Base-by-base conservation (phyloP, 2,329 filamentous ascomycete genomes). In the Metarhizium rileyi region DNA sequence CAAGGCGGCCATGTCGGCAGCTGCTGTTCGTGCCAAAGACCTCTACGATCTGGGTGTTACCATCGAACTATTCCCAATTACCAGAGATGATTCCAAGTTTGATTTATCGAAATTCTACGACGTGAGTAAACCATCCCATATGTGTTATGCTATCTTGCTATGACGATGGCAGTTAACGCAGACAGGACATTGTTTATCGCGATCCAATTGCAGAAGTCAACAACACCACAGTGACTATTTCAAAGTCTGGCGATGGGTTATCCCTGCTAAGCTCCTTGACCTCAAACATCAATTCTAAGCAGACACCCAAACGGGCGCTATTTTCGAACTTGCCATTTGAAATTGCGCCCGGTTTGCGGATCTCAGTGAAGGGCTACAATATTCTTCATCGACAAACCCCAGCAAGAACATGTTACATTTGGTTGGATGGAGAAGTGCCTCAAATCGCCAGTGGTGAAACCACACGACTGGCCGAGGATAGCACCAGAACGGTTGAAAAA, bases 11-110 rank as follows among this genome's bases (percentile, higher is more conserved):
- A 83, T 84, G 47, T 85, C 86, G 14, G 81, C 86, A 33, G 88
- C 93, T 4, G 84, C 87, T 6, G 88, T 93, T 5, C 81, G 90
- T 48, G 93, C 93, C 26, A 95, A 95, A 63, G 93, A 98, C 69
- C 67, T 98, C 22, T 97, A 96, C 63, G 93, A 98, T 62, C 73
- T 97, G 26, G 90, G 90, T 4, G 90, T 96, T 27, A 81, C 80
- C 1, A 95, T 98, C 52, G 91, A 97, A 60, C 72, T 98, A 0
- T 98, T 97, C 57, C 90, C 93, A 0, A 91, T 98, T 50, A 87
- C 85, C 23, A 79, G 79, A 1, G 72, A 66, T 3, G 83, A 83
- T 26, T 76, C 80, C 54, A 78, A 77, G 30, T 98, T 98, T 61
- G 85, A 95, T 56, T 73, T 87, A 4, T 75, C 80, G 50, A 90